These are phyloP conservation scores for Cyclotella choctawhatcheeana DNA, from an alignment of 108 stramenopile species.

Conservation along the genomic window DNA sequence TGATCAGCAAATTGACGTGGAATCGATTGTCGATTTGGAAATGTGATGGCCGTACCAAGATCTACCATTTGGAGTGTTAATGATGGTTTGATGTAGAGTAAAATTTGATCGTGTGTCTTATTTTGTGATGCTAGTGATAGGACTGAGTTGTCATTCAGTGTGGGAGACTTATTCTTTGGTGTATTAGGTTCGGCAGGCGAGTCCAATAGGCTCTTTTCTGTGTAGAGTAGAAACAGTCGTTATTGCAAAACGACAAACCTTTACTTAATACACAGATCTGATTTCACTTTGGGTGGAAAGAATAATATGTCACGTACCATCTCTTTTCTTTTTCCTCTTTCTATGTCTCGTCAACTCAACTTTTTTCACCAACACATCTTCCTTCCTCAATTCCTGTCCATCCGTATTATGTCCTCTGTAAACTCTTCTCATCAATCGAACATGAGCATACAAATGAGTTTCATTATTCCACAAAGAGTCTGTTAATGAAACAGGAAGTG, in stretches of 20 bases:
- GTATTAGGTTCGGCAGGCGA: not conserved
- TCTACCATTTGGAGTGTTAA: slow-evolving; percentile 62
- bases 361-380: slow-evolving; percentile 49
- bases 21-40: slow-evolving; percentile 39
- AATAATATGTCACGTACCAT: no score
- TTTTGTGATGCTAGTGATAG: slow-evolving; percentile 47
- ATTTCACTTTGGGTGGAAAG: no score
- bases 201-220: slow-evolving; percentile 48
- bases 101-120: slow-evolving; percentile 53
- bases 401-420: slow-evolving; percentile 4
- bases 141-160: slow-evolving; percentile 28
- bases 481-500: slow-evolving; percentile 37
- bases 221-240: not conserved
- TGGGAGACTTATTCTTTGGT: not conserved
- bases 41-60: slow-evolving; percentile 25
- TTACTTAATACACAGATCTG: not conserved
- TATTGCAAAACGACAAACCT: no score
- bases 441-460: slow-evolving; percentile 53
- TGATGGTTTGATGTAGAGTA: slow-evolving; percentile 58
- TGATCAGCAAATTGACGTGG: slow-evolving; percentile 47
- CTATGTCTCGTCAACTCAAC: slow-evolving; percentile 48
- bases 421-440: slow-evolving; percentile 39
- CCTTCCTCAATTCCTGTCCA: slow-evolving; percentile 23
- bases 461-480: slow-evolving; percentile 46
- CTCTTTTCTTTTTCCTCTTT: slow-evolving; percentile 51